A percentile compares a stretch with the other conserved stretches of the same genome.
These are phyloP conservation scores for Rosa lucieae DNA, from an alignment of 306 rosid genomes.

Conservation along the genomic window DNA sequence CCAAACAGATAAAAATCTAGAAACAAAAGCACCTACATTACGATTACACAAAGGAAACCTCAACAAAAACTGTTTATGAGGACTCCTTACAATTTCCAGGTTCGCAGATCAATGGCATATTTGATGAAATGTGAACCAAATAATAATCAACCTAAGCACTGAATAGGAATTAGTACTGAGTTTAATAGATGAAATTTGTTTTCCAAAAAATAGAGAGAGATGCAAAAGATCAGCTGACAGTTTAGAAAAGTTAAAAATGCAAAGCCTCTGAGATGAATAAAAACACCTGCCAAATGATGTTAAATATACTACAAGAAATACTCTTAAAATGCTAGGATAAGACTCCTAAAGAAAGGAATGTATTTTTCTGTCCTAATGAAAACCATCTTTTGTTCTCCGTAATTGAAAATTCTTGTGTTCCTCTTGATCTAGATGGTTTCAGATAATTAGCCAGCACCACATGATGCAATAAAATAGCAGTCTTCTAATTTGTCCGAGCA, in stretches of 20 bases:
- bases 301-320: not conserved
- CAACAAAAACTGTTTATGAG: not conserved
- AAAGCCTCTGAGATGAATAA: not conserved
- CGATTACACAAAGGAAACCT: not conserved
- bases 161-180: not conserved
- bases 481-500: not conserved
- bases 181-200: not conserved
- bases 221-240: not conserved
- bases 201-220: not conserved
- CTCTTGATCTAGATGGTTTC: not conserved
- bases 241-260: not conserved
- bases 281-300: not conserved
- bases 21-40: not conserved
- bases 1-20: not conserved
- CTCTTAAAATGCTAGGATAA: not conserved
- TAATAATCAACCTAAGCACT: not conserved
- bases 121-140: conserved; percentile 3
- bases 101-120: not conserved
- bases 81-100: not conserved
- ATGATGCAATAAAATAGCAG: not conserved
- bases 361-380: not conserved
- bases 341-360: not conserved
- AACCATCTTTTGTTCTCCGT: not conserved
- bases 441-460: not conserved
- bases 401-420: not conserved